Conservation (phyloP, 768 basidiomycete genomes). For the Strobilomyces confusus region DNA sequence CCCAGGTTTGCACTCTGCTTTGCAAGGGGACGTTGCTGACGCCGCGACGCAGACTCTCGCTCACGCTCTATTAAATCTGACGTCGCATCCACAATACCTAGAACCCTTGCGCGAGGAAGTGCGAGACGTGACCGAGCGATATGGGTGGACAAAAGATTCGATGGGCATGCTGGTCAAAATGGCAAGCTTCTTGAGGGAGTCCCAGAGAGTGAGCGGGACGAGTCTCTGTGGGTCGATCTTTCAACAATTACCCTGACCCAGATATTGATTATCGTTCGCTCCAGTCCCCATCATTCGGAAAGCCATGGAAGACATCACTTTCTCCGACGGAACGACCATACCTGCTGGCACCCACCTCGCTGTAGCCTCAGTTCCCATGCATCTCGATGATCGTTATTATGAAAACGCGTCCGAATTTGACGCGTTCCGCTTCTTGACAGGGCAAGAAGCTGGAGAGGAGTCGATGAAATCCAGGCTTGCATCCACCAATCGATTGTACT, state of each 20-base stretch:
- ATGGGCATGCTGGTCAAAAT: slow-evolving; percentile 35
- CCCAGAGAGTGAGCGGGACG: slow-evolving; percentile 34
- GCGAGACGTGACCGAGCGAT: slow-evolving; percentile 25
- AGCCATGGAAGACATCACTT: slow-evolving; percentile 31
- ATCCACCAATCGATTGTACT: slow-evolving; percentile 29
- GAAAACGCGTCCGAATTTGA: slow-evolving; percentile 39
- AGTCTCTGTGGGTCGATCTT: slow-evolving; percentile 27
- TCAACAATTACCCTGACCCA: not conserved
- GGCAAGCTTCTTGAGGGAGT: slow-evolving; percentile 44
- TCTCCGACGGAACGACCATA: slow-evolving; percentile 34
- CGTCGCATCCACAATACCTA: slow-evolving; percentile 36
- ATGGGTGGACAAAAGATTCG: slow-evolving; percentile 33
- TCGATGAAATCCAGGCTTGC: slow-evolving; percentile 25
- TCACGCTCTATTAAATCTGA: slow-evolving; percentile 39
- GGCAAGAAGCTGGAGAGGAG: slow-evolving; percentile 19
- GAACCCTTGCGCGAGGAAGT: slow-evolving; percentile 40
- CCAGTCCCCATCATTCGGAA: slow-evolving; percentile 32
- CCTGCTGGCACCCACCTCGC: slow-evolving; percentile 39
- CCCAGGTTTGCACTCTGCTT: slow-evolving; percentile 24
- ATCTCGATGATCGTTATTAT: slow-evolving; percentile 41
- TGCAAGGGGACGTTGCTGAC: slow-evolving; percentile 4
- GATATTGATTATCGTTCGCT: slow-evolving; percentile 5
- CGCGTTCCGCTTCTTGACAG: slow-evolving; percentile 37
- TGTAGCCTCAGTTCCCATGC: slow-evolving; percentile 31
- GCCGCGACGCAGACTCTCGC: slow-evolving; percentile 26